These are phyloP conservation scores for Coprinopsis marcescibilis DNA, from an alignment of 768 basidiomycete species.

Conservation along the genomic window DNA sequence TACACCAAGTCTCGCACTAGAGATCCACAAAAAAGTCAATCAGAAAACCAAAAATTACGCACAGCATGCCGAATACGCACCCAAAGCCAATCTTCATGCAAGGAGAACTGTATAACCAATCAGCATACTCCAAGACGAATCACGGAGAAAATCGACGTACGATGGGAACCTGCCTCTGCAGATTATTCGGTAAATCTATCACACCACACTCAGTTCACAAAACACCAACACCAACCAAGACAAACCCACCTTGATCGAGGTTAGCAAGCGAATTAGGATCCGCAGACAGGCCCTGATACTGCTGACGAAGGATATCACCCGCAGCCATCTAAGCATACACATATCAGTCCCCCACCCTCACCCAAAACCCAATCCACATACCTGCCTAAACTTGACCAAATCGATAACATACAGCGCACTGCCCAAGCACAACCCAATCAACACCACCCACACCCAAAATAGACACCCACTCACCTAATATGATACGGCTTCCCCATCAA, in stretches of 20 bases:
- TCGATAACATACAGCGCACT: constrained; percentile 97
- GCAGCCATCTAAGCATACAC: constrained; percentile 38
- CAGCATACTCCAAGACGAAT: background rate
- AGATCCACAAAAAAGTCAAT: constrained; percentile 5
- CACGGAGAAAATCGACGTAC: constrained; percentile 40
- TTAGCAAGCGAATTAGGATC: constrained; percentile 94
- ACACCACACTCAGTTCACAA: background rate
- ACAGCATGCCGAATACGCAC: constrained; percentile 33
- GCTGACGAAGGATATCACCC: constrained; percentile 78
- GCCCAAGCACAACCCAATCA: constrained; percentile 11
- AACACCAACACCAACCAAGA: background rate
- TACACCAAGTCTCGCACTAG: constrained; percentile 99
- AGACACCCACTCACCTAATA: constrained; percentile 61
- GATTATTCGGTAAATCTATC: constrained; percentile 89
- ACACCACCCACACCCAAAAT: background rate
- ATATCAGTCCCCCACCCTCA: background rate
- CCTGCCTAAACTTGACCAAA: constrained; percentile 90
- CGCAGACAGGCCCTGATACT: constrained; percentile 90
- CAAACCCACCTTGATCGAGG: constrained; percentile 74
- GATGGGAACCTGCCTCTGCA: constrained; percentile 90
- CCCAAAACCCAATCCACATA: constrained; percentile 20
- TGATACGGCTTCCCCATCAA: constrained; percentile 84
- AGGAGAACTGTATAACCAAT: constrained; percentile 53
- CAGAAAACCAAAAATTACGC: background rate
- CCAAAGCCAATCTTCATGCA: constrained; percentile 96